Percentiles rank a stretch among this genome's conserved stretches.
phyloP scores from a whole-genome alignment of 2,329 filamentous ascomycete genomes.

The Aspergillus sp. region DNA sequence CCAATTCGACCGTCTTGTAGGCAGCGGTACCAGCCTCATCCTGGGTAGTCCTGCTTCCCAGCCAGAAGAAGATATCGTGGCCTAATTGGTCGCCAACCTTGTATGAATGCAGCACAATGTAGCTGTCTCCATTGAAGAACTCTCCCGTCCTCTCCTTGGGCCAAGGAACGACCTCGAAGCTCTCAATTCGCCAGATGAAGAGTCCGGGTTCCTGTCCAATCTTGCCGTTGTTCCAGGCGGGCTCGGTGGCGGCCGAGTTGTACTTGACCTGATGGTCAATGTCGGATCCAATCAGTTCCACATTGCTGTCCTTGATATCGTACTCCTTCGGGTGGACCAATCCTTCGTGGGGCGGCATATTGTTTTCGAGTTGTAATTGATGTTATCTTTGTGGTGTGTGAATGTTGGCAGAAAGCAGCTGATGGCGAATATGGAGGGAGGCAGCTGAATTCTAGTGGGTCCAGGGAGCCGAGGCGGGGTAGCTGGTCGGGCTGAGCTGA shows the following conservation, averaged over 20 bases:
- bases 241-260: constrained; percentile 60
- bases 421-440: no score
- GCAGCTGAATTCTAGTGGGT: no score
- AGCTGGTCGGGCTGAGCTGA: no score
- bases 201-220: constrained; percentile 54
- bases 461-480: no score
- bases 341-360: constrained; percentile 57
- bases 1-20: constrained; percentile 66
- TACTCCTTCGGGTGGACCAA: constrained; percentile 61
- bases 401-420: no score
- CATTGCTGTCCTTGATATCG: constrained; percentile 64
- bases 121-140: constrained; percentile 66
- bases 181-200: constrained; percentile 62
- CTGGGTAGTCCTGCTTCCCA: constrained; percentile 60
- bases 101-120: constrained; percentile 60
- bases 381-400: no score
- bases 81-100: constrained; percentile 48
- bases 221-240: constrained; percentile 60
- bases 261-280: constrained; percentile 66
- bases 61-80: constrained; percentile 68
- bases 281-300: constrained; percentile 59
- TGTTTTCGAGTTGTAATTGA: constrained; percentile 24
- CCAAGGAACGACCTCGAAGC: constrained; percentile 61
- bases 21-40: constrained; percentile 66
- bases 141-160: constrained; percentile 53